Conservation (phyloP, 2,329 filamentous ascomycete genomes). For the Diplodia mutila region DNA sequence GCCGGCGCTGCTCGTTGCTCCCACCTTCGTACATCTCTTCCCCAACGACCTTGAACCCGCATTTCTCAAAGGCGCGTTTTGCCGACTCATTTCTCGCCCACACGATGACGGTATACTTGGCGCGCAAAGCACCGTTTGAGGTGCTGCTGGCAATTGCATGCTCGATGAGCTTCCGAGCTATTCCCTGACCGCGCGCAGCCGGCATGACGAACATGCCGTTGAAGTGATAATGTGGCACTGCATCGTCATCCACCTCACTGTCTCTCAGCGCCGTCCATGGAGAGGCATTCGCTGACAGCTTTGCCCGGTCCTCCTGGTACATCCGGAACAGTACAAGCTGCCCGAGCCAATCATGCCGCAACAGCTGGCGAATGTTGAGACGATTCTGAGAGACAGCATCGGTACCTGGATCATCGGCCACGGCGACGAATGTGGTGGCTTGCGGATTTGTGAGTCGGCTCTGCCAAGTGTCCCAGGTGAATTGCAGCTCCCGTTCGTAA, state of each 20-base stretch:
- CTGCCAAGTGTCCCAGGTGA: conserved; percentile 29
- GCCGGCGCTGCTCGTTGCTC: not conserved
- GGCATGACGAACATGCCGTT: conserved; percentile 38
- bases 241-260: not conserved
- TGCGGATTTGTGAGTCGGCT: conserved; percentile 29
- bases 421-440: conserved; percentile 29
- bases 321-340: conserved; percentile 27
- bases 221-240: conserved; percentile 31
- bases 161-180: conserved; percentile 36
- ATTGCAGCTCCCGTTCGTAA: conserved; percentile 34
- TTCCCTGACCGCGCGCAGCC: conserved; percentile 32
- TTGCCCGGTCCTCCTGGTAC: not conserved
- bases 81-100: conserved; percentile 35
- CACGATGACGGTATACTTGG: conserved; percentile 32
- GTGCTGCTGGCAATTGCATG: conserved; percentile 32
- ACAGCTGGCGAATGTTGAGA: not conserved
- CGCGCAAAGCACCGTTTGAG: not conserved
- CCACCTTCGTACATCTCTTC: not conserved
- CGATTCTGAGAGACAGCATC: not conserved
- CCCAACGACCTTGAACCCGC: conserved; percentile 33
- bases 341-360: conserved; percentile 29
- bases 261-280: conserved; percentile 6
- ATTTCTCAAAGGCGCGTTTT: conserved; percentile 32
- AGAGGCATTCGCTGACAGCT: conserved; percentile 1
- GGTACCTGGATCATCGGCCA: not conserved